Conservation (phyloP, 169 alveolate genomes). For the Amoebophrya sp. region DNA sequence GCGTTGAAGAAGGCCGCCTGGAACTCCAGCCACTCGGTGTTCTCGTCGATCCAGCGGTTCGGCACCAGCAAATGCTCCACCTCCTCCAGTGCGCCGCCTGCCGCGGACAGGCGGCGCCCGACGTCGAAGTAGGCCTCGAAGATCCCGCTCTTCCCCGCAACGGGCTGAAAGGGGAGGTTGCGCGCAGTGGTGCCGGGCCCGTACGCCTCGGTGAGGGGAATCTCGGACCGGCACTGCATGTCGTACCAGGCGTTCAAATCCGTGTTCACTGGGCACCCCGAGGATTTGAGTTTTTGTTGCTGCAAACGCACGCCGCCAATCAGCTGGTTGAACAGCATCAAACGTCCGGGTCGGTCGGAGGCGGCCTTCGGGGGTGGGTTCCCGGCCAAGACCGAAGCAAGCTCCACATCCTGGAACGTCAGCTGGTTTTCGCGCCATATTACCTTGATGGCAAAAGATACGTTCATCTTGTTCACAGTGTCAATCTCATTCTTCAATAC, state of each 20-base stretch:
- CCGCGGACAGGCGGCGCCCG: background rate
- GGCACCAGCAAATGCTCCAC: conserved; percentile 8
- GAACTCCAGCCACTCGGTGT: background rate
- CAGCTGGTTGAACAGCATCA: background rate
- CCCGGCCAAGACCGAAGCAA: background rate
- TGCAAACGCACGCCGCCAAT: background rate
- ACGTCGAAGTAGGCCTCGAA: conserved; percentile 14
- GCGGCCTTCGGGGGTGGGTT: background rate
- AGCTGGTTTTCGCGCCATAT: background rate
- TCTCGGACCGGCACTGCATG: background rate
- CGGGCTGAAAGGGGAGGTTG: background rate
- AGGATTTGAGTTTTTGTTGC: background rate
- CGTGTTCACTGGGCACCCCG: background rate
- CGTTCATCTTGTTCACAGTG: too few species aligned
- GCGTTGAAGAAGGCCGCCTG: conserved; percentile 25
- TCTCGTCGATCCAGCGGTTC: background rate
- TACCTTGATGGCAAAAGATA: too few species aligned
- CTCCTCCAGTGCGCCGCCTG: conserved; percentile 1
- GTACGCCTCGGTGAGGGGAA: background rate
- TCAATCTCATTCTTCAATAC: too few species aligned
- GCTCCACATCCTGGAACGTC: background rate
- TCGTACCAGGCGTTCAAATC: background rate
- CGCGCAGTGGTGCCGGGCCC: background rate
- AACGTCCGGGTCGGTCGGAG: background rate
- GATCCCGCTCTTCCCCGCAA: background rate